Evolutionary conservation across 2,329 filamentous ascomycete genomes (phyloP).

Genomic region (Ophiostoma novo-ulmi): DNA sequence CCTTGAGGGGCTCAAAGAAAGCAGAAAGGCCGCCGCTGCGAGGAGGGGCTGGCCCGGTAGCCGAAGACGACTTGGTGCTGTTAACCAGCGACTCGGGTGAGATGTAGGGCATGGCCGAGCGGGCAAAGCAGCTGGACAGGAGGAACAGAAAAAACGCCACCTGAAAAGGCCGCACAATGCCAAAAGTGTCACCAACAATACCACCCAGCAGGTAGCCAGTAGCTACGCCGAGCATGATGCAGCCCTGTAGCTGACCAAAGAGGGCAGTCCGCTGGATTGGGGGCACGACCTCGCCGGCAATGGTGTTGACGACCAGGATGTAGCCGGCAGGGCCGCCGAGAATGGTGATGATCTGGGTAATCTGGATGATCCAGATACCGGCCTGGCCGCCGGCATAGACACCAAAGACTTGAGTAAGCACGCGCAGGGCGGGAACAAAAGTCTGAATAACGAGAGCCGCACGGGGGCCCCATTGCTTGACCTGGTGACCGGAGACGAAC

Average conservation of each 20-base stretch:
- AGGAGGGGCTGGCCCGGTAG: constrained; percentile 52
- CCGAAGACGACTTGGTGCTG: constrained; percentile 51
- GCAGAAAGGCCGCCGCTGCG: constrained; percentile 40
- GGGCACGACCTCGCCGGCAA: constrained; percentile 60
- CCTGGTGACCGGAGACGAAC: constrained; percentile 61
- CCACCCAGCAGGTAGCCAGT: constrained; percentile 56
- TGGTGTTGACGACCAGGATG: constrained; percentile 58
- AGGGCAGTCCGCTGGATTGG: constrained; percentile 57
- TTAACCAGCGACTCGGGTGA: constrained; percentile 35
- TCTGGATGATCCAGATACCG: constrained; percentile 65
- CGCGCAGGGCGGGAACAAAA: constrained; percentile 58
- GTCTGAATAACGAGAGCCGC: constrained; percentile 58
- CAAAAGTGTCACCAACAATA: constrained; percentile 57
- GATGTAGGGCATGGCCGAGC: constrained; percentile 46
- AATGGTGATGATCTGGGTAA: constrained; percentile 61
- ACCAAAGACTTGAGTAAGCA: constrained; percentile 59
- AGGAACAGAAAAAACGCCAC: constrained; percentile 56
- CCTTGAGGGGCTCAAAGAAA: constrained; percentile 59
- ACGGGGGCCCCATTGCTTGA: constrained; percentile 61
- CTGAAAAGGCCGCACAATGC: constrained; percentile 60
- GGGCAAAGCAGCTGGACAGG: constrained; percentile 40
- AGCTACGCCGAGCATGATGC: constrained; percentile 61
- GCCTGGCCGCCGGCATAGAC: constrained; percentile 55
- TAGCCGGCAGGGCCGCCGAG: constrained; percentile 60
- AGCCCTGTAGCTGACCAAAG: constrained; percentile 61